Conservation (phyloP, 2,329 filamentous ascomycete genomes). For the Amesomyces nigricolor region DNA sequence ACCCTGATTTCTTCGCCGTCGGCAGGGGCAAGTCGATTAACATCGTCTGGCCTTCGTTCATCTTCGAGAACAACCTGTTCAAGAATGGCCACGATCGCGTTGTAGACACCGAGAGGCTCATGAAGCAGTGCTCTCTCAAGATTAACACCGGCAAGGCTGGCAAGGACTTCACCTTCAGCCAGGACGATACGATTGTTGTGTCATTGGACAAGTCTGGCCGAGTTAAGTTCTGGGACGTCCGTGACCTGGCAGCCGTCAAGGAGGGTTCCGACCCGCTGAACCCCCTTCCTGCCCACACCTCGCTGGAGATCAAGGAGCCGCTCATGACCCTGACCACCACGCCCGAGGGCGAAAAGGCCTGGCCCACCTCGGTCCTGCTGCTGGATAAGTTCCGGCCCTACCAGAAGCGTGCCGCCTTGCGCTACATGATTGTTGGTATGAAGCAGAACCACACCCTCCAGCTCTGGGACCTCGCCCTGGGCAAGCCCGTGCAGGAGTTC, state of each 20-base stretch:
- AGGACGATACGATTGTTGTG: slow-evolving; percentile 89
- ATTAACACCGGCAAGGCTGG: slow-evolving; percentile 97
- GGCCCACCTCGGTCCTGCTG: slow-evolving; percentile 92
- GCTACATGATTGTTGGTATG: slow-evolving; percentile 95
- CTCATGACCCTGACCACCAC: slow-evolving; percentile 82
- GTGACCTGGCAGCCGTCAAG: slow-evolving; percentile 58
- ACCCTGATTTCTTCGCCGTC: slow-evolving; percentile 91
- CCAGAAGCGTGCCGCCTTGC: slow-evolving; percentile 78
- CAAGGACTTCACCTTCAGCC: slow-evolving; percentile 97
- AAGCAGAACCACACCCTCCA: slow-evolving; percentile 99
- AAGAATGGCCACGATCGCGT: slow-evolving; percentile 59
- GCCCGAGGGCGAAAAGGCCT: slow-evolving; percentile 84
- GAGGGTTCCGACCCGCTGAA: slow-evolving; percentile 46
- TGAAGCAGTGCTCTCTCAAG: slow-evolving; percentile 80
- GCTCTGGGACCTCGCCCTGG: slow-evolving; percentile 93
- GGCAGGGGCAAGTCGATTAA: slow-evolving; percentile 94
- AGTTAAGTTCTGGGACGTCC: slow-evolving; percentile 97
- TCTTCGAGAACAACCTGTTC: slow-evolving; percentile 58
- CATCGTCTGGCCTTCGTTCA: slow-evolving; percentile 67
- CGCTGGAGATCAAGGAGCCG: slow-evolving; percentile 77
- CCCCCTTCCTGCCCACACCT: slow-evolving; percentile 49
- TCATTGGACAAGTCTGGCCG: slow-evolving; percentile 95
- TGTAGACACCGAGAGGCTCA: slow-evolving; percentile 82
- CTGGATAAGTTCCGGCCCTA: slow-evolving; percentile 95
- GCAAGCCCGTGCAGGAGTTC: slow-evolving; percentile 94